phyloP scores from a whole-genome alignment of 345 rosid genomes.

The Brassica cretica region DNA sequence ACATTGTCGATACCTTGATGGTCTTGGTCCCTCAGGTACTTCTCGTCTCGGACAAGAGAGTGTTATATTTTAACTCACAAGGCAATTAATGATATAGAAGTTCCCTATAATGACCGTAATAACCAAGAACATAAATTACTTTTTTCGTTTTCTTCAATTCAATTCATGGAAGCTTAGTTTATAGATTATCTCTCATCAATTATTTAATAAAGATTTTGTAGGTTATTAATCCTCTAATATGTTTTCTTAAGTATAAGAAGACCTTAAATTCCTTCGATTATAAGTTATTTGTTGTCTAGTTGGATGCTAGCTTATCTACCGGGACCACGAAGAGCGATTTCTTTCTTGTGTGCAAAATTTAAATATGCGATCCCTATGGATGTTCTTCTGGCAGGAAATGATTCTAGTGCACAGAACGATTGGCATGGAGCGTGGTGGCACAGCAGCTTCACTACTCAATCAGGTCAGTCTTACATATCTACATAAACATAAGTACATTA shows the following conservation, averaged over 20 bases:
- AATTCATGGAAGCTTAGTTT: background rate
- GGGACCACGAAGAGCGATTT: constrained; percentile 8
- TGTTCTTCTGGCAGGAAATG: constrained; percentile 60
- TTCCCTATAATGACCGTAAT: background rate
- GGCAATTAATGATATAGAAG: background rate
- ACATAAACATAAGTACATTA: constrained; percentile 9
- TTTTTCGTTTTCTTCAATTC: background rate
- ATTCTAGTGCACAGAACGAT: constrained; percentile 84
- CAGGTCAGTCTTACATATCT: constrained; percentile 51
- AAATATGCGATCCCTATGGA: constrained; percentile 12
- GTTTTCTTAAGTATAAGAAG: background rate
- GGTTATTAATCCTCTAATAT: background rate
- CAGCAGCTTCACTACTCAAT: constrained; percentile 61
- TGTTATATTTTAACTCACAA: background rate
- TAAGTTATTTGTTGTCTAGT: background rate
- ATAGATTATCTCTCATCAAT: background rate
- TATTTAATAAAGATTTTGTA: too few species aligned
- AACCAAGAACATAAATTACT: constrained; percentile 1
- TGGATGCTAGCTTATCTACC: constrained; percentile 14
- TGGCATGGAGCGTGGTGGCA: constrained; percentile 99
- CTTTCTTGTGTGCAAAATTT: constrained; percentile 1
- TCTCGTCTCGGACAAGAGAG: constrained; percentile 12
- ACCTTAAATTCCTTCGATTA: constrained; percentile 1
- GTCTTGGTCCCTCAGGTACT: constrained; percentile 88
- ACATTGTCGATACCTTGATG: constrained; percentile 89